A percentile compares a stretch with the other conserved stretches of the same genome.
phyloP scores from a whole-genome alignment of 768 basidiomycete genomes.

The Tephrocybe sp. region DNA sequence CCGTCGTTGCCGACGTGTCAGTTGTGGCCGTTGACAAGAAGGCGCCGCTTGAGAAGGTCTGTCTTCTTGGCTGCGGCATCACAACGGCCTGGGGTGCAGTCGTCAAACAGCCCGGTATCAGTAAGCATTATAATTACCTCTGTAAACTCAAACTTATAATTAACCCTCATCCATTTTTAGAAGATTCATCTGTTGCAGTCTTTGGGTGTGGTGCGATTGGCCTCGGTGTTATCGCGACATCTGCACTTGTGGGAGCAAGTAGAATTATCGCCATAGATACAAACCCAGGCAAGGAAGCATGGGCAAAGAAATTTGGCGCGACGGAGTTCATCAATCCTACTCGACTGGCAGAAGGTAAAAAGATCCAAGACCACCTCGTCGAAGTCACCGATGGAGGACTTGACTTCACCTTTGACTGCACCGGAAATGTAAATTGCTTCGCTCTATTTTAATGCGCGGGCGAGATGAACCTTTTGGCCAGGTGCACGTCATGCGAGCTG shows the following conservation, averaged over 20 bases:
- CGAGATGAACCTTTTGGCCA: constrained; percentile 21
- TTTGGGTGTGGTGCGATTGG: constrained; percentile 98
- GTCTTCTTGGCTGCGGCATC: constrained; percentile 94
- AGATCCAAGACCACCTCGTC: constrained; percentile 86
- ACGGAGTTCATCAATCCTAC: constrained; percentile 91
- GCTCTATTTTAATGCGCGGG: background rate
- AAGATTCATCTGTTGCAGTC: constrained; percentile 86
- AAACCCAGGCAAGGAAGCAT: constrained; percentile 81
- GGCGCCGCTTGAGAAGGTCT: constrained; percentile 95
- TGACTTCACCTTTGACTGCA: constrained; percentile 97
- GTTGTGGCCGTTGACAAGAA: constrained; percentile 85
- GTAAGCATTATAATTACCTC: constrained; percentile 49
- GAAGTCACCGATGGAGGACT: constrained; percentile 96
- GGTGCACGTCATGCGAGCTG: constrained; percentile 92
- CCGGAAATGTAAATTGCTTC: constrained; percentile 65
- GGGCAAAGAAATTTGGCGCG: constrained; percentile 93
- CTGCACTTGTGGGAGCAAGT: constrained; percentile 73
- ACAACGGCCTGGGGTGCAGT: constrained; percentile 99
- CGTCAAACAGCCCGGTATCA: constrained; percentile 84
- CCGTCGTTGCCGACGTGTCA: constrained; percentile 96
- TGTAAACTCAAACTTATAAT: background rate
- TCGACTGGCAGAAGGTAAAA: constrained; percentile 70
- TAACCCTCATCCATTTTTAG: constrained; percentile 33
- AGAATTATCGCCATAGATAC: constrained; percentile 92
- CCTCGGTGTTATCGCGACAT: constrained; percentile 86